Evolutionary conservation across 768 basidiomycete genomes (phyloP).

Genomic region (Russula sp.): DNA sequence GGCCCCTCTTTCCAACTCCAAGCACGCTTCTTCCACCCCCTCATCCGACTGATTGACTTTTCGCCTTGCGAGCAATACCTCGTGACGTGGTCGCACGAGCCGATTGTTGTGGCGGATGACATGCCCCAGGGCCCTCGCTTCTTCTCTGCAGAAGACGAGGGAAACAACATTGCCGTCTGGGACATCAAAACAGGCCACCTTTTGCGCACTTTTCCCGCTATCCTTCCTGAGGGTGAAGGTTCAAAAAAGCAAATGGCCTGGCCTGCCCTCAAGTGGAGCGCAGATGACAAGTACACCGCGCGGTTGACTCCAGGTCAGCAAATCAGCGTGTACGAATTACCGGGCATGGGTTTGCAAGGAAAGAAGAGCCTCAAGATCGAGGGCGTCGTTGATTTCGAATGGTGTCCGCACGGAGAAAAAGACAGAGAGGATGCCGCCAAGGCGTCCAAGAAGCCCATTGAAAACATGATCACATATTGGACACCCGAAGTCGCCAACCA

Average conservation of each 20-base stretch:
- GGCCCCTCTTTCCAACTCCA: constrained; percentile 85
- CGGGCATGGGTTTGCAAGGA: constrained; percentile 87
- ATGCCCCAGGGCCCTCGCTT: constrained; percentile 76
- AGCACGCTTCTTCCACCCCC: constrained; percentile 89
- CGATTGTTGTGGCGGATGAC: constrained; percentile 79
- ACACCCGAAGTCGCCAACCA: constrained; percentile 95
- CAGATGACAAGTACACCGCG: constrained; percentile 92
- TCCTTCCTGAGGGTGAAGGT: constrained; percentile 52
- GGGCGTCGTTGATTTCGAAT: constrained; percentile 96
- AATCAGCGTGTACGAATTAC: constrained; percentile 95
- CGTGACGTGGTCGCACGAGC: constrained; percentile 95
- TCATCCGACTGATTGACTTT: constrained; percentile 94
- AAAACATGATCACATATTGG: constrained; percentile 97
- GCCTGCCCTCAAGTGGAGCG: constrained; percentile 96
- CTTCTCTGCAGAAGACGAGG: constrained; percentile 92
- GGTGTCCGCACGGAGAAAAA: constrained; percentile 90
- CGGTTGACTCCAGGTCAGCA: constrained; percentile 84
- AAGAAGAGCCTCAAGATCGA: constrained; percentile 98
- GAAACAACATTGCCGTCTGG: constrained; percentile 97
- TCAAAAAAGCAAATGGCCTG: constrained; percentile 83
- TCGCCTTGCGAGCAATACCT: constrained; percentile 95
- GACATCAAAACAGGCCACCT: constrained; percentile 91
- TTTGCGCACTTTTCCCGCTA: constrained; percentile 83
- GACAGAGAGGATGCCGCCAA: constrained; percentile 67
- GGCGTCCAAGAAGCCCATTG: constrained; percentile 56